These are phyloP conservation scores for Coemansia sp. DNA, from an alignment of 192 early-diverging fungal species.

Conservation along the genomic window DNA sequence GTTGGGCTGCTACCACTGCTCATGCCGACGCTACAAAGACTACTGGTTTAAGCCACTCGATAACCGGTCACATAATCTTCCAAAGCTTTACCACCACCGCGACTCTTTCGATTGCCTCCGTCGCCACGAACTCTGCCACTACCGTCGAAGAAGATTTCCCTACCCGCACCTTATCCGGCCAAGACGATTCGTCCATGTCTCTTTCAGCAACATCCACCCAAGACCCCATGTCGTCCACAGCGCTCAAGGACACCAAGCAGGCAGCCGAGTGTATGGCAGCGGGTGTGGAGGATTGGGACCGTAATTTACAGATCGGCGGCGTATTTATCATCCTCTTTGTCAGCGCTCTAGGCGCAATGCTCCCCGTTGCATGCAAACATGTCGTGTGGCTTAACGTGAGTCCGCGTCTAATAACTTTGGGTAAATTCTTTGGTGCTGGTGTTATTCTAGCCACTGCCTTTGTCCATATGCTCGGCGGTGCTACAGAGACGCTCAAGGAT, in stretches of 20 bases:
- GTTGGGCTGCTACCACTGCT: neutral
- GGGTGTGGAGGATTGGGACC: slow-evolving; percentile 52
- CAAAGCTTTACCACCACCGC: slow-evolving; percentile 21
- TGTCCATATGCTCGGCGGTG: slow-evolving; percentile 74
- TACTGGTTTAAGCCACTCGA: slow-evolving; percentile 14
- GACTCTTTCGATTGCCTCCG: neutral
- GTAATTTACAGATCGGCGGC: slow-evolving; percentile 55
- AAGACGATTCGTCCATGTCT: neutral
- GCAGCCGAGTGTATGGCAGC: slow-evolving; percentile 31
- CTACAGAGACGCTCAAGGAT: slow-evolving; percentile 60
- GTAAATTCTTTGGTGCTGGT: slow-evolving; percentile 67
- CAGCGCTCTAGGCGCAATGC: slow-evolving; percentile 57
- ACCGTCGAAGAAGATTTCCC: neutral
- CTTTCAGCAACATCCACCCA: neutral
- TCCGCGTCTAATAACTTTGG: slow-evolving; percentile 39
- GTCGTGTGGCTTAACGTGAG: slow-evolving; percentile 36
- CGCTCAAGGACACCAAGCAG: neutral
- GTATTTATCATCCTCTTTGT: slow-evolving; percentile 62
- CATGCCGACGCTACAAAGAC: neutral
- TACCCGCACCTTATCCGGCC: neutral
- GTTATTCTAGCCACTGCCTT: slow-evolving; percentile 77
- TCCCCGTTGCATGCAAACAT: slow-evolving; percentile 57
- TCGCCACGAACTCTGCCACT: neutral
- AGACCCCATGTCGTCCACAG: neutral
- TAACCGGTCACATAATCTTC: slow-evolving; percentile 40